Conservation (phyloP, 192 early-diverging fungal genomes). For the Chytriomyces sp. region DNA sequence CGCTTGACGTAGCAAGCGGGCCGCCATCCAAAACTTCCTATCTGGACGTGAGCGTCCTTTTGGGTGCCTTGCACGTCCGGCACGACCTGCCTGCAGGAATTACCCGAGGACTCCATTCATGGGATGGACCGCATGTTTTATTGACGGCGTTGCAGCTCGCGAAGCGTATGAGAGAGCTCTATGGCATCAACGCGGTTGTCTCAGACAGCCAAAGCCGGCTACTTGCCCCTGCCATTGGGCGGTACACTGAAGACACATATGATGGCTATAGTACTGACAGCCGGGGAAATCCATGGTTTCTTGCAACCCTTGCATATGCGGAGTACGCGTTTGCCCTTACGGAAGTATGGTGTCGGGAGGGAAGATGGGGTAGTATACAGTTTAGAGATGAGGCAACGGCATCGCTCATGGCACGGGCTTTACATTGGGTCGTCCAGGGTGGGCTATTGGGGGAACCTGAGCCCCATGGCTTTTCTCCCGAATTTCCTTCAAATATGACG, state of each 20-base stretch:
- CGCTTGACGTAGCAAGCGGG: conserved; percentile 44
- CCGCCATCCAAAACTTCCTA: conserved; percentile 49
- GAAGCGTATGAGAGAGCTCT: conserved; percentile 38
- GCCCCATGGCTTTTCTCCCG: background rate
- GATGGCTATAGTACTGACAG: conserved; percentile 53
- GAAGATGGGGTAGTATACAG: background rate
- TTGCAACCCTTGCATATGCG: conserved; percentile 59
- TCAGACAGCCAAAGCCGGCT: conserved; percentile 1
- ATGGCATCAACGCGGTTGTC: conserved; percentile 49
- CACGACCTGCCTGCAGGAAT: background rate
- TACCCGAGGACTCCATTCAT: background rate
- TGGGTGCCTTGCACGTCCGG: conserved; percentile 51
- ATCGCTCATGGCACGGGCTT: background rate
- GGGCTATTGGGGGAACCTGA: background rate
- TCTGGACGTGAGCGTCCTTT: conserved; percentile 62
- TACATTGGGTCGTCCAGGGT: background rate
- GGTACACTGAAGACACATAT: conserved; percentile 80
- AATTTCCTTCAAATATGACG: background rate
- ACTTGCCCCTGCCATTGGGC: conserved; percentile 62
- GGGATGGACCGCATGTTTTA: conserved; percentile 1
- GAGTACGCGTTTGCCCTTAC: conserved; percentile 52
- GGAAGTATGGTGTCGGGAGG: background rate
- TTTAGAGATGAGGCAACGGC: background rate
- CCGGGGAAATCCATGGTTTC: conserved; percentile 77
- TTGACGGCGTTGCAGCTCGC: conserved; percentile 9